Conservation (phyloP, 2,329 filamentous ascomycete genomes). For the Verticillium alfalfae region DNA sequence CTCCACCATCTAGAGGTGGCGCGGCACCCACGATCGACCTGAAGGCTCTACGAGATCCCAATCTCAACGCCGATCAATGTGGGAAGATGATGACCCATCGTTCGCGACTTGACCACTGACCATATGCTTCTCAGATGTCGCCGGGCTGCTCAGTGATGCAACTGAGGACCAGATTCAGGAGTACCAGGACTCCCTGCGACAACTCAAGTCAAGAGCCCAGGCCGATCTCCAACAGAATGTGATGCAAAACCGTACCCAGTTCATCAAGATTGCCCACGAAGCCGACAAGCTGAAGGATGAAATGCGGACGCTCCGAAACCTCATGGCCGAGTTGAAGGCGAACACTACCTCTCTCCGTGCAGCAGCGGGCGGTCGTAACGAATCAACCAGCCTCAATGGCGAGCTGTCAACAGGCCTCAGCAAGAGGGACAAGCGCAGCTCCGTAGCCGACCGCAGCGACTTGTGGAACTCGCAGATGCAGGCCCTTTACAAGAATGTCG, state of each 20-base stretch:
- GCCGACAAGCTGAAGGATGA: conserved; percentile 95
- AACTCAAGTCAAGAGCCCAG: conserved; percentile 71
- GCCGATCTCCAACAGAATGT: conserved; percentile 90
- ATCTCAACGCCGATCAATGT: conserved; percentile 75
- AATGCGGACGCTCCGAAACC: conserved; percentile 82
- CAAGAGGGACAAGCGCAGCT: conserved; percentile 80
- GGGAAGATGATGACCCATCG: conserved; percentile 21
- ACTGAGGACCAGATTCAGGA: conserved; percentile 81
- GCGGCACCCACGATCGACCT: conserved; percentile 66
- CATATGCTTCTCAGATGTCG: conserved; percentile 43
- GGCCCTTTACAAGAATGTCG: conserved; percentile 92
- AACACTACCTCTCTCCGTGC: conserved; percentile 64
- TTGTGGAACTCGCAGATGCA: conserved; percentile 69
- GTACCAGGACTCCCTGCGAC: conserved; percentile 71
- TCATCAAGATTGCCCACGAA: conserved; percentile 99
- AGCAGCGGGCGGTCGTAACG: conserved; percentile 36
- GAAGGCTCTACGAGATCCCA: conserved; percentile 73
- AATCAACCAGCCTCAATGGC: conserved; percentile 41
- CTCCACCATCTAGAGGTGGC: conserved; percentile 45
- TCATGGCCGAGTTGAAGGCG: conserved; percentile 88
- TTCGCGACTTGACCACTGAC: conserved; percentile 5
- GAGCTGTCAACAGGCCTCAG: conserved; percentile 51
- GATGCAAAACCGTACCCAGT: conserved; percentile 94
- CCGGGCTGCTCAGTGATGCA: conserved; percentile 72
- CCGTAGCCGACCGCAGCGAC: conserved; percentile 65